Evolutionary conservation across 1,139 yeast species (phyloP).

Genomic region (Kodamaea sp.): DNA sequence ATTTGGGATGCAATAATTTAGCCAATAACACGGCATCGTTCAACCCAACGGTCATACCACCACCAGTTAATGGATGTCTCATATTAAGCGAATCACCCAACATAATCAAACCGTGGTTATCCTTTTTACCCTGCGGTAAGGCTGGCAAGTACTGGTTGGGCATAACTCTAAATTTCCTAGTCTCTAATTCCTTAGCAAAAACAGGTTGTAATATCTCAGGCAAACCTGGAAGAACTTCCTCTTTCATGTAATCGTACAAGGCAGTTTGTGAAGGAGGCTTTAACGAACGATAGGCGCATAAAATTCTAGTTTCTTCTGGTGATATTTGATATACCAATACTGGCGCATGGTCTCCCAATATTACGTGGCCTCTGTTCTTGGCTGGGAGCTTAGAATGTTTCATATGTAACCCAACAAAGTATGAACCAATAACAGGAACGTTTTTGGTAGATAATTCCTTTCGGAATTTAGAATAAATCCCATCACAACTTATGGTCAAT

Average conservation of each 20-base stretch:
- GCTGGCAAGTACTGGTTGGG: constrained; percentile 93
- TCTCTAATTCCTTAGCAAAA: constrained; percentile 44
- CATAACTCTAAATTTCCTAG: constrained; percentile 71
- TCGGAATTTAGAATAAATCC: constrained; percentile 90
- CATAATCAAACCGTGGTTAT: constrained; percentile 72
- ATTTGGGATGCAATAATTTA: constrained; percentile 52
- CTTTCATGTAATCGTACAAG: constrained; percentile 55
- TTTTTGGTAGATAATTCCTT: constrained; percentile 57
- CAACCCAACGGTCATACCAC: constrained; percentile 98
- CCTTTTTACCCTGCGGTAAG: constrained; percentile 45
- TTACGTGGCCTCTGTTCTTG: constrained; percentile 81
- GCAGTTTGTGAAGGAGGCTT: constrained; percentile 72
- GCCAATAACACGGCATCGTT: constrained; percentile 77
- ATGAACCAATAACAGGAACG: constrained; percentile 69
- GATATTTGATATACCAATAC: constrained; percentile 84
- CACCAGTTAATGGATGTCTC: constrained; percentile 98
- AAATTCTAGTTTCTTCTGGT: constrained; percentile 75
- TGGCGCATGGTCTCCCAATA: constrained; percentile 85
- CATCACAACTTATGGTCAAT: constrained; percentile 82
- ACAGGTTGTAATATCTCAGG: constrained; percentile 67
- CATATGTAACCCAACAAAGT: constrained; percentile 82
- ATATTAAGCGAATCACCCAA: constrained; percentile 94
- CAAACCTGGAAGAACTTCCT: constrained; percentile 61
- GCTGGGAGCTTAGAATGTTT: constrained; percentile 69
- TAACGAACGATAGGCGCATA: constrained; percentile 79